Conservation (phyloP, 805 yeast species). For the Zygoascus biomembranicola region DNA sequence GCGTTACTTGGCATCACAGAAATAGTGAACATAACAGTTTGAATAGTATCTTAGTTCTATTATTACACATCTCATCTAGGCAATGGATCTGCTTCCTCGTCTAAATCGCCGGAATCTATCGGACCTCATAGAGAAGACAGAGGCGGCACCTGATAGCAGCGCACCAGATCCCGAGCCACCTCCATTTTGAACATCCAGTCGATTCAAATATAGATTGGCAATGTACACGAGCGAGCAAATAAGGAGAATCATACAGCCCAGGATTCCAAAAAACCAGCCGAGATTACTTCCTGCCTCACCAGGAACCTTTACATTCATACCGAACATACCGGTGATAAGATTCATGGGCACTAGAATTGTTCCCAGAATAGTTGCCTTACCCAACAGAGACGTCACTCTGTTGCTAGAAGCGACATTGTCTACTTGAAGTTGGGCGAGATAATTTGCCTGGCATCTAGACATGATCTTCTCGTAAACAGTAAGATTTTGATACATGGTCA, state of each 20-base stretch:
- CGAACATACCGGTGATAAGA: slow-evolving; percentile 83
- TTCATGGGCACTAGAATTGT: slow-evolving; percentile 86
- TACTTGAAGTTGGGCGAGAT: slow-evolving; percentile 88
- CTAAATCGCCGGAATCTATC: not conserved
- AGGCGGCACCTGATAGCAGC: not conserved
- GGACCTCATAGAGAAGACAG: not conserved
- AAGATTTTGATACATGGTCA: slow-evolving; percentile 90
- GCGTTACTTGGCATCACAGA: too few species aligned
- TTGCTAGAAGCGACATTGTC: slow-evolving; percentile 82
- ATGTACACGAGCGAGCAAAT: slow-evolving; percentile 27
- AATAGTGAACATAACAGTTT: too few species aligned
- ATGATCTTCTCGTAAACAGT: slow-evolving; percentile 88
- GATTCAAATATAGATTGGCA: not conserved
- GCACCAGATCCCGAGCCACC: not conserved
- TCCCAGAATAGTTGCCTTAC: slow-evolving; percentile 85
- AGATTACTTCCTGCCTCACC: slow-evolving; percentile 43
- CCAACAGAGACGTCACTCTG: slow-evolving; percentile 75
- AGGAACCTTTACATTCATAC: slow-evolving; percentile 90
- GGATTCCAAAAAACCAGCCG: slow-evolving; percentile 64
- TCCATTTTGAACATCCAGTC: not conserved
- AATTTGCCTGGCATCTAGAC: slow-evolving; percentile 84
- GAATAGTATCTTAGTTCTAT: too few species aligned
- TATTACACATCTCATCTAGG: not conserved
- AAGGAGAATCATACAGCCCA: slow-evolving; percentile 42
- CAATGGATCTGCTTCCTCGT: not conserved